phyloP scores from a whole-genome alignment of 1,284 basidiomycete genomes.

The Ganoderma lingzhi region DNA sequence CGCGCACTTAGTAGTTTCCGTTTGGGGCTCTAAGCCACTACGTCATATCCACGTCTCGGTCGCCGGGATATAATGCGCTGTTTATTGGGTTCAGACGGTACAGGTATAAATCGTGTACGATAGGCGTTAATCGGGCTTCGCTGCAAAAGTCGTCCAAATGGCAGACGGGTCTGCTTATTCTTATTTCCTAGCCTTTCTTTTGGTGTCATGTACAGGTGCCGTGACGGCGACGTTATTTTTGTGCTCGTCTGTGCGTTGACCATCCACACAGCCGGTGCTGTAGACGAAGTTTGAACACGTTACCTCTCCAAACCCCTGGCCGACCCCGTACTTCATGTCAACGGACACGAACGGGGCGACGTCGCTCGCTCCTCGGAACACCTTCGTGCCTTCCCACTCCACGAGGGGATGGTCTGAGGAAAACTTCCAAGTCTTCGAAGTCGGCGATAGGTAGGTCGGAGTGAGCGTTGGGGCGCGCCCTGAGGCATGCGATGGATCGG shows the following conservation, averaged over 20 bases:
- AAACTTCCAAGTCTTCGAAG: slow-evolving; percentile 2
- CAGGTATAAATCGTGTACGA: slow-evolving; percentile 18
- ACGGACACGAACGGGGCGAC: slow-evolving; percentile 21
- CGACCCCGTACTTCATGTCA: slow-evolving; percentile 3
- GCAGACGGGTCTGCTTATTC: slow-evolving; percentile 4
- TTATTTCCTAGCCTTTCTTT: slow-evolving; percentile 6
- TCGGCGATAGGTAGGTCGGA: slow-evolving; percentile 8
- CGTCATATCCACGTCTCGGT: background rate
- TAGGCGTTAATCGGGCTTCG: slow-evolving; percentile 15
- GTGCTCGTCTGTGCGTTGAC: slow-evolving; percentile 1
- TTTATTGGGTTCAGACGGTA: background rate
- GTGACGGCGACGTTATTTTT: slow-evolving; percentile 12
- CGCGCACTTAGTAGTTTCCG: slow-evolving; percentile 45
- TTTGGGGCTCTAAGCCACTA: slow-evolving; percentile 36
- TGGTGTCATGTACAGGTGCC: slow-evolving; percentile 12
- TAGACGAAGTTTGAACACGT: background rate
- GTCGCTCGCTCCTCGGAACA: slow-evolving; percentile 34
- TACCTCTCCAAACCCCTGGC: background rate
- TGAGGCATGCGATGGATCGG: slow-evolving; percentile 11
- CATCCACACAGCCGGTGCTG: slow-evolving; percentile 4
- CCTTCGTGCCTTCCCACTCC: slow-evolving; percentile 28
- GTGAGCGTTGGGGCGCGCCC: background rate
- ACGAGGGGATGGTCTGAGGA: slow-evolving; percentile 18
- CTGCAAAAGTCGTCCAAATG: slow-evolving; percentile 8
- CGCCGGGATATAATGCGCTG: background rate